These are phyloP conservation scores for Wickerhamomyces sp. DNA, from an alignment of 1,139 yeast genomes.

Conservation along the genomic window DNA sequence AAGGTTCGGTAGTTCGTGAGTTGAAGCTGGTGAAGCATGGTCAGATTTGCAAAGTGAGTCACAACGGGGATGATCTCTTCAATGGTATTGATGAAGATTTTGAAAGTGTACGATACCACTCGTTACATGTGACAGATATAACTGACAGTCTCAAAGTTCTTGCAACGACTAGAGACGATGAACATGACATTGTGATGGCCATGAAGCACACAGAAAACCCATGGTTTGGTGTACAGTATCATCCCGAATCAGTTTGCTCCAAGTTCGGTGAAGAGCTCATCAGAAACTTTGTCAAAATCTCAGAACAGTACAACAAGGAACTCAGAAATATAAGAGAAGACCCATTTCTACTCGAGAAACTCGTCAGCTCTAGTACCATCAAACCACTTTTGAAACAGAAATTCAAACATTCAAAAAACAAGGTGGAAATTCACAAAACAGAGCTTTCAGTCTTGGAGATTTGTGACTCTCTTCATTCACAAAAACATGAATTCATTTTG, in stretches of 20 bases:
- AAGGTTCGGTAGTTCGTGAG: constrained; percentile 52
- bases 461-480: constrained; percentile 39
- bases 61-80: constrained; percentile 33
- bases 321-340: constrained; percentile 4
- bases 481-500: constrained; percentile 42
- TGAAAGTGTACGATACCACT: constrained; percentile 84
- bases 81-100: constrained; percentile 36
- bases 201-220: constrained; percentile 58
- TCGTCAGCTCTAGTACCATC: constrained; percentile 5
- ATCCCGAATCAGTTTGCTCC: constrained; percentile 93
- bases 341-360: constrained; percentile 1
- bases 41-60: constrained; percentile 57
- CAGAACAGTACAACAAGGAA: constrained; percentile 37
- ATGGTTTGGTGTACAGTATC: constrained; percentile 92
- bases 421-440: constrained; percentile 1
- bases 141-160: constrained; percentile 41
- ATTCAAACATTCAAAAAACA: neutral
- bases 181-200: constrained; percentile 63
- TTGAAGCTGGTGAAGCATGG: constrained; percentile 75
- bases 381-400: constrained; percentile 5
- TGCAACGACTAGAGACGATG: constrained; percentile 44
- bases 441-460: constrained; percentile 31
- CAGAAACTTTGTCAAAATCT: constrained; percentile 55
- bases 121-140: constrained; percentile 52
- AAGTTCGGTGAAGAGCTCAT: constrained; percentile 55